Evolutionary conservation across 306 rosid genomes (phyloP), one percentile per base, ranked within the genome.

Genomic region (Sesbania bispinosa): DNA sequence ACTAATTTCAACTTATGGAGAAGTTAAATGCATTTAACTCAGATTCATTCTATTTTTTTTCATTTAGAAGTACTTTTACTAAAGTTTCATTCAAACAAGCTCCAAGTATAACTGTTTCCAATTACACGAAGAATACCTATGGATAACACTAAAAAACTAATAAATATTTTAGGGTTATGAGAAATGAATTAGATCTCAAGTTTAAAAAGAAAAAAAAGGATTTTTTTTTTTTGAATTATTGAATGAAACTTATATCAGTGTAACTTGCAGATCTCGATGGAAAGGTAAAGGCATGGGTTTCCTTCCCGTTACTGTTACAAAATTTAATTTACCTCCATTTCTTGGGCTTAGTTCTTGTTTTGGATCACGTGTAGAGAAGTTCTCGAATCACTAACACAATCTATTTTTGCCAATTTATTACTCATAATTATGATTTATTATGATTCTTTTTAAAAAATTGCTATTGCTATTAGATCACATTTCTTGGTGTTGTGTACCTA

Each of bases 251-350:
- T 45, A n/a, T 1, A 9, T 26, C 21, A n/a, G 23, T 55, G 0
- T 35, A 5, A 27, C 47, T 42, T 67, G 75, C 20, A 41, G 62
- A 76, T 67, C 80, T 76, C 70, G 80, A 76, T 58, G 69, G 14
- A 23, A 35, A 51, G 24, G 19, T 10, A 42, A 30, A 32, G 1
- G 61, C 27, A 62, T 42, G 60, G 61, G 67, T 41, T 78, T 52
- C 21, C 33, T 48, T 35, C 15, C 23, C 6, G 24, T 62, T 52
- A 21, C 27, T 9, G 52, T 15, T 58, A 16, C 15, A 48, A 51
- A 35, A 10, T 62, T 62, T 62, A 54, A 51, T 63, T 76, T 6
- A 13, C 20, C 38, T 14, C 46, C 10, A 39, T 18, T 75, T 76
- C 66, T 75, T 69, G 66, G 54, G 16, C 58, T 16, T 36, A 4